A percentile compares a stretch with the other conserved stretches of the same genome.
Conservation (phyloP, 2,329 filamentous ascomycete genomes). For the Microdochium bolleyi region DNA sequence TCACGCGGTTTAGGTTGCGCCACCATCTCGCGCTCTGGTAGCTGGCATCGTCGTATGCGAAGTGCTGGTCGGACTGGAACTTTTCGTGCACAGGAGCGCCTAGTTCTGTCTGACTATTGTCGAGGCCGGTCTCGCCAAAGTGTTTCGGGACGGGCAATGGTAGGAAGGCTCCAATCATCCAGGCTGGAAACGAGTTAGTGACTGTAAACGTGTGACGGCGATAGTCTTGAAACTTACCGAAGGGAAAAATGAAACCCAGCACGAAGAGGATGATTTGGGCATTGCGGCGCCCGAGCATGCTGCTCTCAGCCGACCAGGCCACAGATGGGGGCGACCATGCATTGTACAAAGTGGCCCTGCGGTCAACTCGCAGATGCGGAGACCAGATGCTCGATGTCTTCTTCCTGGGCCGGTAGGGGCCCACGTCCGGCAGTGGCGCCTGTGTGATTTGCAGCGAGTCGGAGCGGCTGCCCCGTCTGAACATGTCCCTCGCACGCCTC, state of each 20-base stretch:
- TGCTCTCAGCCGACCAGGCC: conserved; percentile 53
- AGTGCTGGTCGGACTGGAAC: conserved; percentile 3
- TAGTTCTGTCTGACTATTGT: conserved; percentile 29
- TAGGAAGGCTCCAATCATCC: conserved; percentile 72
- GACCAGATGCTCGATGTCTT: conserved; percentile 61
- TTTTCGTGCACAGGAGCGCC: conserved; percentile 23
- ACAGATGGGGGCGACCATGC: conserved; percentile 69
- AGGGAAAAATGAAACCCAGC: conserved; percentile 68
- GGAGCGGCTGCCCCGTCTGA: conserved; percentile 18
- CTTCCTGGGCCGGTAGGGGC: conserved; percentile 26
- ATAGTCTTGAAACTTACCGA: conserved; percentile 38
- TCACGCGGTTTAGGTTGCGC: conserved; percentile 49
- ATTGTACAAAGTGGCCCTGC: conserved; percentile 48
- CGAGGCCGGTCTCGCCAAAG: conserved; percentile 39
- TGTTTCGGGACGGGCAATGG: conserved; percentile 57
- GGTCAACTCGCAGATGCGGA: conserved; percentile 61
- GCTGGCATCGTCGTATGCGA: conserved; percentile 30
- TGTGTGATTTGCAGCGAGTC: conserved; percentile 38
- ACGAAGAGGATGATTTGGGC: conserved; percentile 69
- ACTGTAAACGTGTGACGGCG: neutral
- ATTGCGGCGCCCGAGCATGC: conserved; percentile 59
- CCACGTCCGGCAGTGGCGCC: conserved; percentile 15
- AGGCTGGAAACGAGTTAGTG: conserved; percentile 40
- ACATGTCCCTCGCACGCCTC: conserved; percentile 19
- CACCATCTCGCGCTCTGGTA: conserved; percentile 51